These are phyloP conservation scores for Galeopsis tetrahit DNA, from an alignment of 257 asterid genomes.

Conservation along the genomic window DNA sequence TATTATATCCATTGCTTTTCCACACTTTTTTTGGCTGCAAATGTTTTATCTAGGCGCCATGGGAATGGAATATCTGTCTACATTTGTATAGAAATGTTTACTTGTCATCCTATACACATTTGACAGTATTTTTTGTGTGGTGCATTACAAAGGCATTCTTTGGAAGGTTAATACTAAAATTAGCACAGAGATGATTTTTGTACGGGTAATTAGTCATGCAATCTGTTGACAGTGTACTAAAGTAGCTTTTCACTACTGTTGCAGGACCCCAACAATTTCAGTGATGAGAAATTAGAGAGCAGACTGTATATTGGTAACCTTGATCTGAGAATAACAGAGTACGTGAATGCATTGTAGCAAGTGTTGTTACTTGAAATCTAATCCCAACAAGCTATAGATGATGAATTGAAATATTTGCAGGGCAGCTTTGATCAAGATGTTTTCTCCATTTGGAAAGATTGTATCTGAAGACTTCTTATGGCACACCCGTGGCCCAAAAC, in stretches of 20 bases:
- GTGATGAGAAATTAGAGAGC: constrained; percentile 67
- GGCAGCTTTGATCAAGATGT: constrained; percentile 85
- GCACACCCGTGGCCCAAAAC: constrained; percentile 95
- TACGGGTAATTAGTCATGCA: not conserved
- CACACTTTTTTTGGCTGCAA: not conserved
- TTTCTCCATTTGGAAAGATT: constrained; percentile 70
- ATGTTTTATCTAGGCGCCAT: not conserved
- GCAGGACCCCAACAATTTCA: constrained; percentile 54
- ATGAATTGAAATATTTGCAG: constrained; percentile 42
- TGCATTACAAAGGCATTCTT: not conserved
- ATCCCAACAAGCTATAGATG: not conserved
- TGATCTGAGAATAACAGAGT: constrained; percentile 77
- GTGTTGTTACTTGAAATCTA: not conserved
- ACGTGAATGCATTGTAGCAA: constrained; percentile 24
- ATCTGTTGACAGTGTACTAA: not conserved
- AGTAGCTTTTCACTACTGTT: constrained; percentile 13
- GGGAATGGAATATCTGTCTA: not conserved
- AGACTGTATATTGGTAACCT: constrained; percentile 85
- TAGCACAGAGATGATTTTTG: not conserved
- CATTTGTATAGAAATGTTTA: not conserved
- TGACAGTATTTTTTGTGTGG: not conserved
- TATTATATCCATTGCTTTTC: not conserved
- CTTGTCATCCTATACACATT: not conserved
- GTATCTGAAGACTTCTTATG: constrained; percentile 85
- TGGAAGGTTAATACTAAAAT: constrained; percentile 10